Base-by-base conservation (phyloP, 208 protist genomes). In the Borovskyia barvae region DNA sequence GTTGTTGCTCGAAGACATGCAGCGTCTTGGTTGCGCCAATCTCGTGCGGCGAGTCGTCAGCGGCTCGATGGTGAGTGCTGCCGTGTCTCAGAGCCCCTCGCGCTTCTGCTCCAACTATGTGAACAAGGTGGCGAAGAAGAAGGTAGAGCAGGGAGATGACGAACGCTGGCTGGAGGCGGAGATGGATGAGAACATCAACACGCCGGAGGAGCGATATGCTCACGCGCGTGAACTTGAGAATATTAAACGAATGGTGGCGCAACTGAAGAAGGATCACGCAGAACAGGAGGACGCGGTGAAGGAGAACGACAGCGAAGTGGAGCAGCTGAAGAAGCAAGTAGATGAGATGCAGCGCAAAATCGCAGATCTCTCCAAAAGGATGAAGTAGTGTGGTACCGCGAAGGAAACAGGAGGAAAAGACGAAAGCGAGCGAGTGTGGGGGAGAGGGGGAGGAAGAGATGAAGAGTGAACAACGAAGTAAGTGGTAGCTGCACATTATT, bases 131-230 rank as follows among this genome's bases (percentile, higher is more conserved):
- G 57, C 62, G 20, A 70, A 82, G 48, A 70, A 89, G 60, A 85
- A 85, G 46, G 41, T 81, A 8, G 41, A 69, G 32, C 37, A 63
- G 19, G 60, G 53, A 24, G 53, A 80, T 25, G 72, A 92, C 11
- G 84, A 90, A 36, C 82, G 82, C 56, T 94, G 87, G 87, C 57
- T 94, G 17, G 87, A 94, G 77, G 87, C 87, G n/a, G 84, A 94
- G 72, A 71, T 92, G 20, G 82, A 92, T 24, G 79, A 90, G 58
- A 90, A 91, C 54, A 80, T 90, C 33, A 76, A 76, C 43, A 75
- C 80, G 9, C 84, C 85, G 24, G 84, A 94, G 68, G 87, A 94
- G 56, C 83, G 78, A 25, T 94, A 94, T 64, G 87, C 87, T 3
- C 70, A 80, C 58, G 54, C 80, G 17, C 71, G 69, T 24, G 80